These are phyloP conservation scores for Syzygium malaccense DNA, from an alignment of 441 rosid genomes.

Conservation along the genomic window DNA sequence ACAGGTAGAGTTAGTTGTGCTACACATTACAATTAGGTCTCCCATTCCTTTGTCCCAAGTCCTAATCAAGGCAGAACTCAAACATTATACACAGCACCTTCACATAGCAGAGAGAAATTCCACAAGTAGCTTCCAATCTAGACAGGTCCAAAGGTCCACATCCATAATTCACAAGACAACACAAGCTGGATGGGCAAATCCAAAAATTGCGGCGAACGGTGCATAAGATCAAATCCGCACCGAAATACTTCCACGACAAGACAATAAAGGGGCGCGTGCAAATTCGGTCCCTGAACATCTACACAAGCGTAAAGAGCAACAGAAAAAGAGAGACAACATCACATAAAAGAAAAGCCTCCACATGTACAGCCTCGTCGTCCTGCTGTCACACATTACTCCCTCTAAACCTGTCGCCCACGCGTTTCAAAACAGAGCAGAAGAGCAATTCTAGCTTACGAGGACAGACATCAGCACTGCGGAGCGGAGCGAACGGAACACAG, in stretches of 20 bases:
- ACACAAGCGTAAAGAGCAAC: not conserved
- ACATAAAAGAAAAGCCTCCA: not conserved
- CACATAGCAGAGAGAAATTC: not conserved
- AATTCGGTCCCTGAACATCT: not conserved
- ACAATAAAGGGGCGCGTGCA: not conserved
- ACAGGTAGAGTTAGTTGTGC: not conserved
- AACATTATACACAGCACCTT: not conserved
- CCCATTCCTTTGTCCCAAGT: not conserved
- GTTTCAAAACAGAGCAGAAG: not conserved
- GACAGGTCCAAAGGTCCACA: not conserved
- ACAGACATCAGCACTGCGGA: not conserved
- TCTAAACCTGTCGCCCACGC: not conserved
- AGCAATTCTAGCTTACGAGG: not conserved
- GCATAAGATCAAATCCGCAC: not conserved
- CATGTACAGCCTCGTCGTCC: not conserved
- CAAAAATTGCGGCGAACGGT: fast-evolving
- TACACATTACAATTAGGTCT: not conserved
- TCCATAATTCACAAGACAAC: not conserved
- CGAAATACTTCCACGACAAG: not conserved
- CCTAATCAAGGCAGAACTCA: not conserved
- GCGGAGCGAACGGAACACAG: too few relatives aligned
- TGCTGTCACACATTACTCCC: not conserved
- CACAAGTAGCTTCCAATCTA: not conserved
- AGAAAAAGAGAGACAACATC: not conserved
- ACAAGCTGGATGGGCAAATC: not conserved